These are phyloP conservation scores for Betula pendula DNA, from an alignment of 306 rosid species.

Conservation along the genomic window DNA sequence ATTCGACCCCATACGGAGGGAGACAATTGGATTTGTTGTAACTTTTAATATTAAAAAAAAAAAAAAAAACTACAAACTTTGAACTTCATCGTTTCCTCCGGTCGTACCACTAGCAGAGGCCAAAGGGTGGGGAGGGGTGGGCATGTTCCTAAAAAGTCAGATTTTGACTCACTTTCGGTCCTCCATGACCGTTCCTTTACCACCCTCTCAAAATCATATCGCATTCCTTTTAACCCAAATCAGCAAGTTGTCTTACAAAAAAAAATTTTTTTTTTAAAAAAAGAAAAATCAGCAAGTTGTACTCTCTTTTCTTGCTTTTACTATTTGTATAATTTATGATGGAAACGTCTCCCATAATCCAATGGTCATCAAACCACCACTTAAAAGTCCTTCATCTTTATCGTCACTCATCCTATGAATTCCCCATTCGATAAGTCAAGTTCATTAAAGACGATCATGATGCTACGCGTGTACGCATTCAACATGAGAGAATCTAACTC, in stretches of 20 bases:
- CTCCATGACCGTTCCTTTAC: constrained; percentile 12
- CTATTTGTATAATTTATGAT: no score
- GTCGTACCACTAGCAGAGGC: constrained; percentile 28
- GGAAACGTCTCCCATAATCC: background rate
- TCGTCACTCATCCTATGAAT: constrained; percentile 9
- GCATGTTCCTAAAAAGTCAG: constrained; percentile 32
- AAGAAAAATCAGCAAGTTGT: no score
- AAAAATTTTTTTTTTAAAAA: no score
- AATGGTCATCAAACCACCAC: background rate
- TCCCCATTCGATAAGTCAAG: constrained; percentile 4
- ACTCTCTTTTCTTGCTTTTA: no score
- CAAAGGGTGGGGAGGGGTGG: constrained; percentile 19
- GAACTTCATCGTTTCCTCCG: background rate
- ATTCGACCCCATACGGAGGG: background rate
- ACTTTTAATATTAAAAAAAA: no score
- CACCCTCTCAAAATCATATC: background rate
- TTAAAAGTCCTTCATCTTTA: background rate
- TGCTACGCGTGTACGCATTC: constrained; percentile 6
- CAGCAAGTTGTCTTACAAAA: no score
- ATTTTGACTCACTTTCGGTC: constrained; percentile 34
- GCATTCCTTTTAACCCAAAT: constrained; percentile 15
- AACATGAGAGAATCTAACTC: constrained; percentile 6
- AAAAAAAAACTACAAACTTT: no score
- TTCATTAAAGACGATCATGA: constrained; percentile 4
- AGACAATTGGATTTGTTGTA: background rate